Base-by-base conservation (phyloP, 768 basidiomycete species). In the Lactarius evosmus region DNA sequence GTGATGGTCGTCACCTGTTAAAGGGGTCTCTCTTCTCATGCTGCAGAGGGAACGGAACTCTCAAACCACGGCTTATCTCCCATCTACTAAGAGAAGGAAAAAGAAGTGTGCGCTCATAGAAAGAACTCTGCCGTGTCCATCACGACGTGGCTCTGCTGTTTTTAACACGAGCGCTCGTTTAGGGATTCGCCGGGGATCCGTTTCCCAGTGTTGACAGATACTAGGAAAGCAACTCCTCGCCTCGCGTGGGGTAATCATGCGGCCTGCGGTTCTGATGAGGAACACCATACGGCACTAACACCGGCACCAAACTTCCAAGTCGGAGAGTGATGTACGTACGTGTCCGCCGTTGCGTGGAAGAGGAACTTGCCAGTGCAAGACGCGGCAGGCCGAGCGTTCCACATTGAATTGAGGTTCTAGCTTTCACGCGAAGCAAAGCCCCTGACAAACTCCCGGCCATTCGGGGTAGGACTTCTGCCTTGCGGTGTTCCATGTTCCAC, bases 381-480 rank as follows among this genome's bases (percentile, higher is more conserved):
- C 12, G 49, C 19, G 19, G 25, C 29, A 27, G 11, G 32, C 22
- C 27, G 38, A n/a, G 32, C 50, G 38, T 56, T 38, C 38, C 50
- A 53, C 19, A 27, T 46, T 60, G 17, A 58, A 44, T 53, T 53
- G 51, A 58, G 56, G 44, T 46, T 22, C 32, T 40, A n/a, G 36
- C 25, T n/a, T 58, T 38, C 3, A 4, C 50, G 7, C 25, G 7
- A 36, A 34, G 50, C 9, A 52, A 53, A 41, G 12, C 46, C 33
- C 29, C 16, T 58, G 22, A 51, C 44, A 57, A 41, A 6, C 57
- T 19, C 33, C n/a, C 29, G 44, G 12, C 50, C 50, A 17, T 38
- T 58, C 34, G 11, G 12, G 7, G 61, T 22, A 27, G 40, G 30
- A 38, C 30, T 17, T 50, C 46, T 11, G 51, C 51, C 11, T 32